A percentile compares a stretch with the other conserved stretches of the same genome.
Evolutionary conservation across 2,329 filamentous ascomycete species (phyloP).

Genomic region (Colletotrichum phormii): DNA sequence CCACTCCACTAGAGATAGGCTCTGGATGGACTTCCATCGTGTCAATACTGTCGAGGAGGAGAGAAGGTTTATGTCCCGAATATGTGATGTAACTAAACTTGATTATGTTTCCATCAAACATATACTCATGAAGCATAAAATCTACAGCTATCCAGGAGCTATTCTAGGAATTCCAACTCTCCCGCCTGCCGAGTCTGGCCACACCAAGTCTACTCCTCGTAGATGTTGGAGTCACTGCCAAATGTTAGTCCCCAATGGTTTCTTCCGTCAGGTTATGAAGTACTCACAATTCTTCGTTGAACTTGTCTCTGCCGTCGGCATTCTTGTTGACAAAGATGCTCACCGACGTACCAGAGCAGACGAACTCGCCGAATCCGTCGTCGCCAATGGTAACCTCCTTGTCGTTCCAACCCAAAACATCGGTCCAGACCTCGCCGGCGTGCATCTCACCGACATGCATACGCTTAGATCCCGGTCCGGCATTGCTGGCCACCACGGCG

Average conservation of each 20-base stretch:
- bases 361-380: conserved; percentile 70
- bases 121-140: neutral
- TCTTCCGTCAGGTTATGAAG: accelerated
- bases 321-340: conserved; percentile 70
- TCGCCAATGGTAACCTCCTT: conserved; percentile 69
- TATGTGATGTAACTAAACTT: neutral
- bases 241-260: conserved; percentile 1
- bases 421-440: conserved; percentile 72
- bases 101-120: neutral
- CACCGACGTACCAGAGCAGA: conserved; percentile 64
- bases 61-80: too few species aligned
- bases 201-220: conserved; percentile 37
- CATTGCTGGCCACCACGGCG: conserved; percentile 69
- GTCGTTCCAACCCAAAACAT: conserved; percentile 68
- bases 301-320: conserved; percentile 60
- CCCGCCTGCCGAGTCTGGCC: neutral
- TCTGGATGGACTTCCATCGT: too few species aligned
- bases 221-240: conserved; percentile 44
- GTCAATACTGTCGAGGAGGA: too few species aligned
- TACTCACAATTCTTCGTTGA: conserved; percentile 55
- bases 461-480: conserved; percentile 60
- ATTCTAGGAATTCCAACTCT: neutral
- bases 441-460: conserved; percentile 74
- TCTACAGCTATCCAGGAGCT: neutral
- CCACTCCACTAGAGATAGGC: too few species aligned